Conservation (phyloP, 1,284 basidiomycete species). For the Coniophora puteana region DNA sequence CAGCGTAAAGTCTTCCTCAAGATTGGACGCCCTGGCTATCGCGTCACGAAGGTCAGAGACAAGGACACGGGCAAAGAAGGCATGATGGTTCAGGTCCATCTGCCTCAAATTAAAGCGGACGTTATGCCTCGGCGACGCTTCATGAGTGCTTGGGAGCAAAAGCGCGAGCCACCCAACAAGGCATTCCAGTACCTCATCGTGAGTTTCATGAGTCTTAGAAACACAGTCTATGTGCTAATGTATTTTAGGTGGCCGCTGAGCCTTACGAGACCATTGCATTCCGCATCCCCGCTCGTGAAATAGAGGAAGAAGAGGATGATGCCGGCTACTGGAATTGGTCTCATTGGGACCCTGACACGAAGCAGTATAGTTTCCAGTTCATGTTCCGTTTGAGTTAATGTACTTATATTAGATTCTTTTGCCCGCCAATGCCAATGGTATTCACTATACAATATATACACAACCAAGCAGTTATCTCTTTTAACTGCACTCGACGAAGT, state of each 20-base stretch:
- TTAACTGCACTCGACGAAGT: slow-evolving; percentile 30
- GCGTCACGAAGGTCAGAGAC: slow-evolving; percentile 87
- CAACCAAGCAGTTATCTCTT: too few species aligned
- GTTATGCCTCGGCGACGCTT: slow-evolving; percentile 88
- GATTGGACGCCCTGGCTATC: slow-evolving; percentile 94
- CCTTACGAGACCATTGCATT: slow-evolving; percentile 99
- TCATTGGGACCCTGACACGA: slow-evolving; percentile 95
- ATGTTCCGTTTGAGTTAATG: slow-evolving; percentile 68
- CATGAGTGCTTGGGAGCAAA: slow-evolving; percentile 99
- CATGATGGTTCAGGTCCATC: slow-evolving; percentile 94
- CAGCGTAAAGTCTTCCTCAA: slow-evolving; percentile 95
- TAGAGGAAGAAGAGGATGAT: slow-evolving; percentile 91
- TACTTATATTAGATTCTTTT: slow-evolving; percentile 9
- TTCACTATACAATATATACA: not conserved
- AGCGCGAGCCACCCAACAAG: slow-evolving; percentile 91
- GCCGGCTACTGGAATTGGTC: slow-evolving; percentile 94
- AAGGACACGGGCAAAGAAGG: slow-evolving; percentile 80
- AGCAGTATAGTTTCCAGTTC: slow-evolving; percentile 94
- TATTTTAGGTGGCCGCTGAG: slow-evolving; percentile 86
- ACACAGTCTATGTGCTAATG: slow-evolving; percentile 9
- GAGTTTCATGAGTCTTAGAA: slow-evolving; percentile 31
- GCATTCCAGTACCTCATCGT: slow-evolving; percentile 97
- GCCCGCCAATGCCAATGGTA: slow-evolving; percentile 4
- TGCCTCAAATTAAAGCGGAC: slow-evolving; percentile 90
- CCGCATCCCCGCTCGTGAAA: slow-evolving; percentile 95